Evolutionary conservation across 2,329 filamentous ascomycete species (phyloP), one percentile per base, ranked within the genome.

Genomic region (Teratosphaeria viscida): DNA sequence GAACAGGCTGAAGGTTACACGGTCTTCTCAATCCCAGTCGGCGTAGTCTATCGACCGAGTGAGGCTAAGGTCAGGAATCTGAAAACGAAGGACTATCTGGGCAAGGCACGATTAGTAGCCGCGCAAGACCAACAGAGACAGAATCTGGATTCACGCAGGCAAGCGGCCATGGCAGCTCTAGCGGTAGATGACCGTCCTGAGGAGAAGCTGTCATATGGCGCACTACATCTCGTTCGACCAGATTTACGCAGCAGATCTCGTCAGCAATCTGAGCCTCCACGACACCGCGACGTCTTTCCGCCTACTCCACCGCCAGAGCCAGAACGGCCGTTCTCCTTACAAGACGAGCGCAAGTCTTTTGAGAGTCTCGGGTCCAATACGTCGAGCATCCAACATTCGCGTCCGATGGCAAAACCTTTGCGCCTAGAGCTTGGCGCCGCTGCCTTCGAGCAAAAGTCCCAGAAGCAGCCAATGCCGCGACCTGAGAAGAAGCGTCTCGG

Each of bases 41-140:
- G 94, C 27, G 89, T 96, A 35, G 84, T 99, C 16, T 99, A 97
- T 75, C 82, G 94, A 60, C 94, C 94, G 26, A 97, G 96, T 72
- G 92, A 95, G 70, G 92, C 94, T 64, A 99, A 99, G 76, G 94
- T 99, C 66, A 95, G 95, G 76, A 99, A 99, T 70, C 79, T 99
- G 69, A 96, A 96, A 79, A 90, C 91, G 26, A 97, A 97, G 73
- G 92, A 99, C 72, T 99, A 99, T 69, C 85, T 99, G 3, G 94
- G 94, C 62, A 96, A 96, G 75, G 91, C 94, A n/a, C 85, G 90
- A 61, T 80, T 99, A 37, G 89, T 99, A 8, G 94, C 94, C 2
- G 89, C 92, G 29, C 68, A 71, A 54, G 66, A 72, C 52, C 60
- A 66, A 14, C 67, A 67, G 29, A 6, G 35, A 43, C 35, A 49